Base-by-base conservation (phyloP, 768 basidiomycete genomes). In the Russula brevipes region DNA sequence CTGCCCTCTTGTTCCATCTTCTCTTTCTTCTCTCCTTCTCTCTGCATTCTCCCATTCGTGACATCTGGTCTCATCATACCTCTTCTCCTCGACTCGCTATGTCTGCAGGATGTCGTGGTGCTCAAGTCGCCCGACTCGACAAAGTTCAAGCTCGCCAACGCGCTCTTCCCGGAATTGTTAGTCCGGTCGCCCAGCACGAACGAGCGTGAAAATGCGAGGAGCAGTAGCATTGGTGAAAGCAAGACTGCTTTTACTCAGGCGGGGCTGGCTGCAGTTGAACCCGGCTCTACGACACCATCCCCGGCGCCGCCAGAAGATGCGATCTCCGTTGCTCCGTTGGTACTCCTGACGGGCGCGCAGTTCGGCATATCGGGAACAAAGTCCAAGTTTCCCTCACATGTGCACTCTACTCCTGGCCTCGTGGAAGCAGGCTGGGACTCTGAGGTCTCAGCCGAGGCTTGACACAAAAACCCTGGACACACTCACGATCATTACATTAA, bases 121-220 rank as follows among this genome's bases (percentile, higher is more conserved):
- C 44, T 59, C 67, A 60, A 68, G 45, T 66, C 67, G 24, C 57
- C 65, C 17, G 54, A 66, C 44, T 38, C 54, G 24, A 50, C 60
- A n/a, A 66, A 66, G 54, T 68, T 68, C 67, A 61, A 61, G 39
- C 57, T 66, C 35, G 65, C 57, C 49, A 50, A 61, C 35, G 52
- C 60, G 9, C n/a, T 62, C 9, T 56, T 61, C 6, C 63, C 63
- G 33, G 57, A 54, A 39, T 14, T 39, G 16, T 36, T 53, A 17
- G 35, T 31, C 46, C 64, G 24, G 19, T 12, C 31, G 7, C 36
- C 30, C 14, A 51, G 47, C 54, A 7, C 14, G n/a, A 19, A 16
- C 19, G 35, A 36, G n/a, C 33, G n/a, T 10, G 63, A 35, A 51
- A 57, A 19, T 19, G 51, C 24, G 19, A 59, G 31, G 50, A 54